Percentiles rank a stretch among this genome's conserved stretches.
Conservation (phyloP, 768 basidiomycete species). For the Suillus paluster region DNA sequence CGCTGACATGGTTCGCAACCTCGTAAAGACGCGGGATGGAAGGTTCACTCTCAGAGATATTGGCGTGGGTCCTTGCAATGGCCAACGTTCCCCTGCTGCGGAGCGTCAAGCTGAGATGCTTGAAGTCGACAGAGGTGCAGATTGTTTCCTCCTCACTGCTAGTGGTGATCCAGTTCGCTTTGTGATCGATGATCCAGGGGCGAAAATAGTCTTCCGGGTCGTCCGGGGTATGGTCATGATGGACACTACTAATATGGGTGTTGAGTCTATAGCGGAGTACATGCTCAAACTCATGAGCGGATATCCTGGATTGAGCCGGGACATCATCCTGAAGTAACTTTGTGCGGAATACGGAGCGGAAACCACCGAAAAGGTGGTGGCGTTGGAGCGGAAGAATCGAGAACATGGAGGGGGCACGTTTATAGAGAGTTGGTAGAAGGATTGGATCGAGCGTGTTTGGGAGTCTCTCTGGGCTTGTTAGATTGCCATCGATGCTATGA, state of each 20-base stretch:
- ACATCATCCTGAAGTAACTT: slow-evolving; percentile 3
- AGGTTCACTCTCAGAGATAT: slow-evolving; percentile 1
- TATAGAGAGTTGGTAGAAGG: not conserved
- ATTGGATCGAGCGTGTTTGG: not conserved
- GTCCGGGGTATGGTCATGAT: slow-evolving; percentile 14
- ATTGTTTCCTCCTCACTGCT: slow-evolving; percentile 26
- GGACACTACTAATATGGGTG: not conserved
- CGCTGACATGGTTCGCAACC: slow-evolving; percentile 2
- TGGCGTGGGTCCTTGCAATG: slow-evolving; percentile 15
- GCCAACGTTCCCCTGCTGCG: slow-evolving; percentile 19
- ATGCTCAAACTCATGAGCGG: slow-evolving; percentile 22
- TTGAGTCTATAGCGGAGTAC: slow-evolving; percentile 19
- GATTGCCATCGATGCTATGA: not conserved
- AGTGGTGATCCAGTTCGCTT: slow-evolving; percentile 18
- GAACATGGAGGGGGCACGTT: not conserved
- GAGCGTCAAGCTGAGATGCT: slow-evolving; percentile 24
- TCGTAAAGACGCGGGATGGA: not conserved
- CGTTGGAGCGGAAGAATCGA: not conserved
- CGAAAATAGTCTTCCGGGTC: slow-evolving; percentile 19
- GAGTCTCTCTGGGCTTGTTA: not conserved
- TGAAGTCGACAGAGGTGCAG: slow-evolving; percentile 18
- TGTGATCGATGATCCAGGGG: slow-evolving; percentile 13
- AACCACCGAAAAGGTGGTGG: not conserved
- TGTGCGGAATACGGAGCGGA: not conserved
- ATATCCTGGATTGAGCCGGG: slow-evolving; percentile 20